Evolutionary conservation across 805 yeast species (phyloP).

Genomic region (Kazachstania psychrophila): DNA sequence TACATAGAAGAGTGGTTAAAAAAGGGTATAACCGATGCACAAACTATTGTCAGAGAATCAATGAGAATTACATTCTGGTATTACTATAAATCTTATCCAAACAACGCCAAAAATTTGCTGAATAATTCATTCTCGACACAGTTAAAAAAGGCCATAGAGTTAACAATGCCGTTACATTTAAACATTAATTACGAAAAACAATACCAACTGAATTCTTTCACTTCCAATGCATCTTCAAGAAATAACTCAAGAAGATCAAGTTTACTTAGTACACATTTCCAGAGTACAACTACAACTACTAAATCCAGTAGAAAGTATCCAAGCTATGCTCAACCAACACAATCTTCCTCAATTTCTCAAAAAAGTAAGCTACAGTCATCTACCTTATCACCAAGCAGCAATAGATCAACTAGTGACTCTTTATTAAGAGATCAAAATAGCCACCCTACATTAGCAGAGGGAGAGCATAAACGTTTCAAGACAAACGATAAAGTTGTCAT

Average conservation of each 20-base stretch:
- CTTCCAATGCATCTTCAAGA: constrained; percentile 13
- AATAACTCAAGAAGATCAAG: constrained; percentile 39
- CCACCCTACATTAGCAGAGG: neutral
- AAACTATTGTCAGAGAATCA: constrained; percentile 66
- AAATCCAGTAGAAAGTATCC: constrained; percentile 12
- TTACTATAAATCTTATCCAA: constrained; percentile 45
- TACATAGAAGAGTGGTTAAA: constrained; percentile 40
- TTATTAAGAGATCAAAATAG: constrained; percentile 4
- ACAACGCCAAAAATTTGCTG: constrained; percentile 37
- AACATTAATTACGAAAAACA: constrained; percentile 15
- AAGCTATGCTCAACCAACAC: constrained; percentile 28
- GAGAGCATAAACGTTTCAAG: constrained; percentile 5
- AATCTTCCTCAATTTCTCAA: constrained; percentile 11
- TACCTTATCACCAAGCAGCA: neutral
- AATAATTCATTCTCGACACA: constrained; percentile 21
- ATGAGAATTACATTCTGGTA: constrained; percentile 73
- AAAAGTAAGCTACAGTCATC: neutral
- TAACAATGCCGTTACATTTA: constrained; percentile 40
- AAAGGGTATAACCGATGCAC: constrained; percentile 68
- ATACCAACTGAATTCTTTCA: constrained; percentile 4
- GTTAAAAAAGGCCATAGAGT: constrained; percentile 49
- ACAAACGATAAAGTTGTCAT: constrained; percentile 1
- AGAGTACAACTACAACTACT: constrained; percentile 6
- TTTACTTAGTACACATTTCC: constrained; percentile 11
- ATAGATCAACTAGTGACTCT: constrained; percentile 23